phyloP scores from a whole-genome alignment of 768 basidiomycete species.

The Boletus sensibilis region DNA sequence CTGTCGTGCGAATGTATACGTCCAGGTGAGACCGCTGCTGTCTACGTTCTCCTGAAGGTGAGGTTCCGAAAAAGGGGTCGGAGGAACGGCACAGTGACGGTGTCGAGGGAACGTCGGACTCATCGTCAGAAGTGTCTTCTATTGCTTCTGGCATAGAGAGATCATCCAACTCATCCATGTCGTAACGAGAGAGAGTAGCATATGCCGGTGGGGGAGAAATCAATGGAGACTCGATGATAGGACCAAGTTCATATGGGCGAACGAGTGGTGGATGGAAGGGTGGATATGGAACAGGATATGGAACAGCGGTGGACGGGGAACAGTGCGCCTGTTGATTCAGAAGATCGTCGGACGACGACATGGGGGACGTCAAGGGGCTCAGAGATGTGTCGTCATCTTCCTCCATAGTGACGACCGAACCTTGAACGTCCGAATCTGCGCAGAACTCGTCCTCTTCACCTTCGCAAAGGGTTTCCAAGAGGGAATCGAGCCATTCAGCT shows the following conservation, averaged over 20 bases:
- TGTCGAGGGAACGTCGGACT: constrained; percentile 68
- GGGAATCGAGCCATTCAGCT: constrained; percentile 78
- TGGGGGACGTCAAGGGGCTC: constrained; percentile 66
- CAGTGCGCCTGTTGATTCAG: constrained; percentile 50
- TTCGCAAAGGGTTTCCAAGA: constrained; percentile 71
- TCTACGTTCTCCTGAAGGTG: constrained; percentile 51
- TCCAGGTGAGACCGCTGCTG: constrained; percentile 49
- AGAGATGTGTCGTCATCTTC: constrained; percentile 58
- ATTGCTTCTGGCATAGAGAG: constrained; percentile 75
- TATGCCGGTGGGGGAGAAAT: constrained; percentile 36
- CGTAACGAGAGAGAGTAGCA: constrained; percentile 63
- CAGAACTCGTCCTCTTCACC: constrained; percentile 64
- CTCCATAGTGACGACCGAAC: constrained; percentile 50
- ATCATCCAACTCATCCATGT: constrained; percentile 64
- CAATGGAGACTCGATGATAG: constrained; percentile 42
- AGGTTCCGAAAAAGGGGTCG: constrained; percentile 50
- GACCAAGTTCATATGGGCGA: constrained; percentile 50
- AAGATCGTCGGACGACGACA: constrained; percentile 78
- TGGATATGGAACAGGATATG: constrained; percentile 69
- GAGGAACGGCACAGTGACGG: constrained; percentile 61
- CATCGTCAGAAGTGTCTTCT: constrained; percentile 84
- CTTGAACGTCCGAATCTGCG: constrained; percentile 44
- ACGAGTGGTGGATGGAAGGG: constrained; percentile 57
- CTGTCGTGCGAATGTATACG: constrained; percentile 59
- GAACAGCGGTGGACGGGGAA: constrained; percentile 45